Evolutionary conservation across 768 basidiomycete genomes (phyloP).

Genomic region (Termitomyces sp.): DNA sequence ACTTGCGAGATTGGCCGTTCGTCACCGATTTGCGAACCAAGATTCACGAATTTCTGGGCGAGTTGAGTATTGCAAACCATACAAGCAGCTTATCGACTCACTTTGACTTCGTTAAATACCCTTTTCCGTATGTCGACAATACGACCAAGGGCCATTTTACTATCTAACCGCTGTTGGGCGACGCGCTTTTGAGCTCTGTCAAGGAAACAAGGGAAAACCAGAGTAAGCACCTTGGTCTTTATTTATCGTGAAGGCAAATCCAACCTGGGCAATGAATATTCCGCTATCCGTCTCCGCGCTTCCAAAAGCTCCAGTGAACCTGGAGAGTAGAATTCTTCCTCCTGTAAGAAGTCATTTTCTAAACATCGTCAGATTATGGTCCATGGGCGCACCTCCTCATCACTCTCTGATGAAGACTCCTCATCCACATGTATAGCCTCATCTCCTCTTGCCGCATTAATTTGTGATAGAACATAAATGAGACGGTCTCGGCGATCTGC

Average conservation of each 20-base stretch:
- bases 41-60: slow-evolving; percentile 75
- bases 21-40: slow-evolving; percentile 98
- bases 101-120: slow-evolving; percentile 86
- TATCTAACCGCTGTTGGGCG: slow-evolving; percentile 89
- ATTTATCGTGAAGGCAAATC: slow-evolving; percentile 56
- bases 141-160: slow-evolving; percentile 77
- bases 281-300: slow-evolving; percentile 80
- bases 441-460: slow-evolving; percentile 82
- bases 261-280: slow-evolving; percentile 94
- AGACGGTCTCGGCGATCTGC: slow-evolving; percentile 95
- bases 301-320: slow-evolving; percentile 85
- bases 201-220: slow-evolving; percentile 31
- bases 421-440: slow-evolving; percentile 73
- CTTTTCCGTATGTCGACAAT: slow-evolving; percentile 93
- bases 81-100: slow-evolving; percentile 25
- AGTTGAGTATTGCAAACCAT: background rate
- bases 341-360: slow-evolving; percentile 35
- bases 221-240: slow-evolving; percentile 73
- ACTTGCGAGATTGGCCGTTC: slow-evolving; percentile 92
- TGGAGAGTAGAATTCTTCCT: slow-evolving; percentile 94
- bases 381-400: slow-evolving; percentile 59
- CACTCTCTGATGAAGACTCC: slow-evolving; percentile 62
- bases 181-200: slow-evolving; percentile 93
- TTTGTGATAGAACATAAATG: slow-evolving; percentile 92
- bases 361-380: background rate